These are phyloP conservation scores for Hemisphaericaspora xylofermentans DNA, from an alignment of 1,139 yeast species.

Conservation along the genomic window DNA sequence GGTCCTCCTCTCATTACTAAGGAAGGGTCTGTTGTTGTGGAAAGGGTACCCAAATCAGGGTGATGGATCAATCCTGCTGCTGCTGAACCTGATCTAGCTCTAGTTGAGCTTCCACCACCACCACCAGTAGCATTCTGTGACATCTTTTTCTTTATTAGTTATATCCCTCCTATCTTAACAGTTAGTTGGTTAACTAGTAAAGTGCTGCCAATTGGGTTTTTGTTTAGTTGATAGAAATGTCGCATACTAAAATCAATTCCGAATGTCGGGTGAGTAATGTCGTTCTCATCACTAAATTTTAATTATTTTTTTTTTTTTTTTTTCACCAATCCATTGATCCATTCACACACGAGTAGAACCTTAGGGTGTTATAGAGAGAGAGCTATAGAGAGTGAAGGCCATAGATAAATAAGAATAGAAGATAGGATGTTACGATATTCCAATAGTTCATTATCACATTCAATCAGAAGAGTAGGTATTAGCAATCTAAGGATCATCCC, in stretches of 20 bases:
- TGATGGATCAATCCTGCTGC: slow-evolving; percentile 14
- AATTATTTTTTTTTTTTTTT: too few species aligned
- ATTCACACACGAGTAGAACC: too few species aligned
- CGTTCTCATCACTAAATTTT: not conserved
- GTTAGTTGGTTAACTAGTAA: too few species aligned
- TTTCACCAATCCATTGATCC: too few species aligned
- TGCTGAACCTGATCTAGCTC: slow-evolving; percentile 13
- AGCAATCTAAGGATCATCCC: not conserved
- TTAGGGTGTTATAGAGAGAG: too few species aligned
- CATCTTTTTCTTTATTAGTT: too few species aligned
- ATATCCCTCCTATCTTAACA: too few species aligned
- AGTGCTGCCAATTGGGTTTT: too few species aligned
- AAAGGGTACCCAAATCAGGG: slow-evolving; percentile 11
- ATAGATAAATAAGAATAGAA: not conserved
- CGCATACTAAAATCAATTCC: not conserved
- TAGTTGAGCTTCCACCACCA: not conserved
- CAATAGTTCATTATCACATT: not conserved
- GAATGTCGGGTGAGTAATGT: not conserved
- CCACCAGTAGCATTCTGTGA: slow-evolving; percentile 1
- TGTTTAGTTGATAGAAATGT: too few species aligned
- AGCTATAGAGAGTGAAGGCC: too few species aligned
- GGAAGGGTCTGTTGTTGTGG: slow-evolving; percentile 9
- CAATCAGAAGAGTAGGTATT: not conserved
- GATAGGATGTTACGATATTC: not conserved
- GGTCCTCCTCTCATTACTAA: slow-evolving; percentile 9